A percentile compares a stretch with the other conserved stretches of the same genome.
Conservation (phyloP, 805 yeast genomes). For the Millerago galiae region DNA sequence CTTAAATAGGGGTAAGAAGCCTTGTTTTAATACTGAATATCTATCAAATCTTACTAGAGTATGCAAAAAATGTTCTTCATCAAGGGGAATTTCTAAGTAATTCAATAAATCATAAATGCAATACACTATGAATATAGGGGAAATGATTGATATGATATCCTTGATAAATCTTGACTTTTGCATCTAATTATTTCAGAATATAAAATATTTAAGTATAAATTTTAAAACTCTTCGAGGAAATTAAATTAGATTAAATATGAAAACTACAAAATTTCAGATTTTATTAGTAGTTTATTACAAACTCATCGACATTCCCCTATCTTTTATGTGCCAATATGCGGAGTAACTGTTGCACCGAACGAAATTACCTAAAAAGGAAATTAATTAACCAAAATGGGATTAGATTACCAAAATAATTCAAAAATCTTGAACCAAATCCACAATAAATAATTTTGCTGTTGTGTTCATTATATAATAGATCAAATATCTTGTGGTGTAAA, state of each 20-base stretch:
- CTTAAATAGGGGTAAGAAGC: conserved; percentile 14
- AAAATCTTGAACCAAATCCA: conserved; percentile 21
- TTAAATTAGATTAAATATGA: too few species aligned
- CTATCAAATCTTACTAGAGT: conserved; percentile 8
- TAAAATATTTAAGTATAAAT: background rate
- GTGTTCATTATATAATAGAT: conserved; percentile 16
- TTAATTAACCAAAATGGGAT: conserved; percentile 18
- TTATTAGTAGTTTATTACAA: conserved; percentile 9
- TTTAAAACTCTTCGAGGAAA: background rate
- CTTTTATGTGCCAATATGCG: background rate
- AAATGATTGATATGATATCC: conserved; percentile 13
- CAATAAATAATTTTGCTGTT: conserved; percentile 14
- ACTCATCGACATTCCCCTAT: conserved; percentile 1
- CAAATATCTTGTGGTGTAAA: conserved; percentile 20
- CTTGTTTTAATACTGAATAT: conserved; percentile 13
- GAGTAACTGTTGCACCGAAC: too few species aligned
- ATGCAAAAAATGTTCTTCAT: conserved; percentile 13
- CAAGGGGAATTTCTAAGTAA: conserved; percentile 1
- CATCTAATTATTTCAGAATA: background rate
- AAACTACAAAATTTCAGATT: background rate
- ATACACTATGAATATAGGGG: conserved; percentile 17
- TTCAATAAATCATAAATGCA: conserved; percentile 13
- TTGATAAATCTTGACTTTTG: conserved; percentile 8
- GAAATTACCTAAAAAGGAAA: too few species aligned
- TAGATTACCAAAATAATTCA: conserved; percentile 13